Percentiles rank a stretch among this genome's conserved stretches.
Conservation (phyloP, 805 yeast species). For the Nakazawaea peltata region DNA sequence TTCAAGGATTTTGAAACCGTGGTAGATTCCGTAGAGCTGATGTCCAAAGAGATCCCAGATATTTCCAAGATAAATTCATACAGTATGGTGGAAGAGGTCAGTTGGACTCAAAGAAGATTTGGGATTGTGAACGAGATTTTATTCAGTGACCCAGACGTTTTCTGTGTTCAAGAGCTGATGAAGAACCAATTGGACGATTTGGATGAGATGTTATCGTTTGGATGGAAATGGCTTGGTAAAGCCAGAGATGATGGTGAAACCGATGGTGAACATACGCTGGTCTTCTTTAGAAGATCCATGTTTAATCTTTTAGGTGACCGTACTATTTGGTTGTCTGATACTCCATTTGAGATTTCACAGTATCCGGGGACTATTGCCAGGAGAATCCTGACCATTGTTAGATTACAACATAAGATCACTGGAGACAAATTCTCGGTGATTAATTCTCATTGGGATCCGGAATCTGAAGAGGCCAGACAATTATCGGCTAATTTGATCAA, state of each 20-base stretch:
- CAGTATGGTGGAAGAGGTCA: conserved; percentile 18
- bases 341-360: conserved; percentile 44
- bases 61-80: conserved; percentile 17
- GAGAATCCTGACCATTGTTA: conserved; percentile 31
- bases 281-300: conserved; percentile 29
- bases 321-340: conserved; percentile 45
- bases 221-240: conserved; percentile 33
- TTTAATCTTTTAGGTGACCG: conserved; percentile 32
- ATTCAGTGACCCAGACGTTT: conserved; percentile 24
- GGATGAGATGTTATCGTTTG: conserved; percentile 21
- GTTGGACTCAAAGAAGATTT: conserved; percentile 28
- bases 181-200: conserved; percentile 39
- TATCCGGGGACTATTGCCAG: conserved; percentile 31
- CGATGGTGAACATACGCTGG: conserved; percentile 44
- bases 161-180: conserved; percentile 40
- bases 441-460: conserved; percentile 45
- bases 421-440: conserved; percentile 24
- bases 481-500: conserved; percentile 36
- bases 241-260: conserved; percentile 46
- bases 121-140: conserved; percentile 26
- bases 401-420: conserved; percentile 12
- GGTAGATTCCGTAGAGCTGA: conserved; percentile 14
- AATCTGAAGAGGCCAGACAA: conserved; percentile 34
- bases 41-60: conserved; percentile 16
- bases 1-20: conserved; percentile 15